Percentiles rank a stretch among this genome's conserved stretches.
These are phyloP conservation scores for Fonsecaea nubica DNA, from an alignment of 2,329 filamentous ascomycete species.

Conservation along the genomic window DNA sequence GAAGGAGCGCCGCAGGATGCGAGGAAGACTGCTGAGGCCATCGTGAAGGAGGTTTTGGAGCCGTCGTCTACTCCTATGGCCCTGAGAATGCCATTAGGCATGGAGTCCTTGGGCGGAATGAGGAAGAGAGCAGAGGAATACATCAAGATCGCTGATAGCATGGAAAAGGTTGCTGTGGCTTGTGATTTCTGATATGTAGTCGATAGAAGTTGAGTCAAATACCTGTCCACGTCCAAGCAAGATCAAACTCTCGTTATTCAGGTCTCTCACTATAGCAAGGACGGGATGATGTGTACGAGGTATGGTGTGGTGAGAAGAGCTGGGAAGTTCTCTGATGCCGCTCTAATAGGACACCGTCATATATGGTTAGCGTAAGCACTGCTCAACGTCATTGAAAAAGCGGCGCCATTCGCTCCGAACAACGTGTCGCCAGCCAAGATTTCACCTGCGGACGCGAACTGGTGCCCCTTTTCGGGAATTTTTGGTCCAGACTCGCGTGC, in stretches of 20 bases:
- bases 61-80: constrained; percentile 43
- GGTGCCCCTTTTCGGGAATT: constrained; percentile 1
- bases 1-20: constrained; percentile 43
- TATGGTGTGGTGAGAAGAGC: too few species aligned
- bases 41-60: constrained; percentile 47
- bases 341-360: not conserved
- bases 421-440: constrained; percentile 3
- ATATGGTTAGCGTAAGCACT: not conserved
- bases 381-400: not conserved
- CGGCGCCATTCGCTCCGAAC: not conserved
- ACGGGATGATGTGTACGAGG: not conserved
- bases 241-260: not conserved
- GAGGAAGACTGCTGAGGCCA: constrained; percentile 45
- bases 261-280: not conserved
- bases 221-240: not conserved
- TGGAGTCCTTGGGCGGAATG: constrained; percentile 44
- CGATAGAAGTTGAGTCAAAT: not conserved
- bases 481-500: not conserved
- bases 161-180: constrained; percentile 10
- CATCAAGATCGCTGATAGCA: constrained; percentile 5
- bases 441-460: constrained; percentile 5
- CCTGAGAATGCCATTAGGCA: constrained; percentile 47
- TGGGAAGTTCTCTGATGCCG: too few species aligned
- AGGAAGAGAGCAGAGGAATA: constrained; percentile 25
- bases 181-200: constrained; percentile 21